Percentiles rank a stretch among this genome's conserved stretches.
Conservation (phyloP, 2,329 filamentous ascomycete species). For the Pyricularia pennisetigena region DNA sequence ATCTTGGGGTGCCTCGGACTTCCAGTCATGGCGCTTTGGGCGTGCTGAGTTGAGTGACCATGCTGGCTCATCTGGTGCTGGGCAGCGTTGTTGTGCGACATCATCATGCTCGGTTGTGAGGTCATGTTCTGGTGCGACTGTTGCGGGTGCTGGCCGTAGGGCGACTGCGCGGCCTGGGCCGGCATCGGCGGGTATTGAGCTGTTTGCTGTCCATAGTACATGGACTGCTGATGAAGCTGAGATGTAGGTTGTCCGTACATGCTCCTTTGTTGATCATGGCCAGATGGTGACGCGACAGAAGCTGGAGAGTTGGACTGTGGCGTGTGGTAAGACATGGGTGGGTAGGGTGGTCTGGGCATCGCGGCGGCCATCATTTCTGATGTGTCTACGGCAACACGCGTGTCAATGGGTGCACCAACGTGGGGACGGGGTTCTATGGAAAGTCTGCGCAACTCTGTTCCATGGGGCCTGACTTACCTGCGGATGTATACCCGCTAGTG, state of each 20-base stretch:
- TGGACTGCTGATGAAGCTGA: conserved; percentile 68
- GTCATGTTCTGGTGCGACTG: conserved; percentile 50
- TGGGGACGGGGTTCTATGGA: not conserved
- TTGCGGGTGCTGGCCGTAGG: conserved; percentile 49
- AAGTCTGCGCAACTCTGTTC: not conserved
- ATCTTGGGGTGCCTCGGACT: conserved; percentile 55
- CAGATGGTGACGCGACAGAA: conserved; percentile 80
- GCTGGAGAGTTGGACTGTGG: conserved; percentile 92
- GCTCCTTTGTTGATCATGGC: conserved; percentile 80
- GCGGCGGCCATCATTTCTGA: conserved; percentile 59
- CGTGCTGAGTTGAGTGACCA: conserved; percentile 45
- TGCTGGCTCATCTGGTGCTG: conserved; percentile 52
- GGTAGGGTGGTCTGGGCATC: conserved; percentile 71
- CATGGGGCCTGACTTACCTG: conserved; percentile 49
- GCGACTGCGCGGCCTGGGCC: conserved; percentile 47
- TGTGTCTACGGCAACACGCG: conserved; percentile 31
- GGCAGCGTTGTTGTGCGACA: conserved; percentile 45
- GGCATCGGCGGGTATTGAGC: conserved; percentile 58
- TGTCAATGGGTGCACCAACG: conserved; percentile 6
- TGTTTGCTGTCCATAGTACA: conserved; percentile 60
- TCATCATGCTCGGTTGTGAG: conserved; percentile 56
- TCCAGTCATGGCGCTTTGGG: conserved; percentile 45
- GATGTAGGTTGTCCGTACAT: conserved; percentile 74
- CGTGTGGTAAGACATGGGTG: conserved; percentile 84
- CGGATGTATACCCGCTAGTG: conserved; percentile 76